Conservation (phyloP, 306 rosid species). For the Quercus glauca region DNA sequence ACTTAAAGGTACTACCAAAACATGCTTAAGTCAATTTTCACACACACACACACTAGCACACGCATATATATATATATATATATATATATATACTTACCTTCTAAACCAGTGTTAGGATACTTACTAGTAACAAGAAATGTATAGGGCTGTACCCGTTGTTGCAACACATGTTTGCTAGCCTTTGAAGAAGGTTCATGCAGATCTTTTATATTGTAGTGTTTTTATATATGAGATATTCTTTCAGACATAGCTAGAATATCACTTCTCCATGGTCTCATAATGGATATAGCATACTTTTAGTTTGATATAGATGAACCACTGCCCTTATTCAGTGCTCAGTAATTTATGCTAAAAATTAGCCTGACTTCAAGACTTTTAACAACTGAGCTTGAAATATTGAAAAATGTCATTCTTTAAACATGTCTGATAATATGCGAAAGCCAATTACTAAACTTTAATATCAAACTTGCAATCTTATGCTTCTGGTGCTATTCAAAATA, state of each 20-base stretch:
- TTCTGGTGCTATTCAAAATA: not conserved
- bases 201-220: not conserved
- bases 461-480: not conserved
- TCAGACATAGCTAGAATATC: not conserved
- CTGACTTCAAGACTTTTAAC: not conserved
- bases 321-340: not conserved
- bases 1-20: slow-evolving; percentile 66
- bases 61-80: not conserved
- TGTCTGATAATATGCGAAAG: not conserved
- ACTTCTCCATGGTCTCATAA: not conserved
- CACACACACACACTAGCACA: too few relatives aligned
- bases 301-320: not conserved
- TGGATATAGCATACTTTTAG: not conserved
- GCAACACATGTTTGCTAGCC: not conserved
- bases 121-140: not conserved
- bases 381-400: not conserved
- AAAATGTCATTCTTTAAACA: not conserved
- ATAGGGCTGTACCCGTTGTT: not conserved
- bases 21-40: slow-evolving; percentile 1
- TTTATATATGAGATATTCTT: not conserved
- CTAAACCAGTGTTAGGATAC: not conserved
- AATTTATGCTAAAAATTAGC: not conserved
- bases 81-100: not conserved
- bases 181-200: not conserved
- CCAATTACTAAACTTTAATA: not conserved